Base-by-base conservation (phyloP, 495 filamentous ascomycete genomes). In the Hypoxylon trugodes region DNA sequence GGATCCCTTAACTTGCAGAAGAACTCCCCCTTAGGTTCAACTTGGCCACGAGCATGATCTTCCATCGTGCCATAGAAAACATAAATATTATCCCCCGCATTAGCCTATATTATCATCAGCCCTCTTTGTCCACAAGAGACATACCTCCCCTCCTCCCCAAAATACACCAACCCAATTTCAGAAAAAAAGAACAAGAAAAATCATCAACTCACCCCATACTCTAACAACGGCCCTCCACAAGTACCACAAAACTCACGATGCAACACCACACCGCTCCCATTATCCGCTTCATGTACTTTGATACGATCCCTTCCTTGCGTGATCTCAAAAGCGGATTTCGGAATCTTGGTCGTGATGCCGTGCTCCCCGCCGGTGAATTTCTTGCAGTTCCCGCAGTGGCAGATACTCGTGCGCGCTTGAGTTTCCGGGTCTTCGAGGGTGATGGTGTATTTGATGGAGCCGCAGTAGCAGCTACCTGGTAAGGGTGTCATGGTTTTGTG, bases 21-120 rank as follows among this genome's bases (percentile, higher is more conserved):
- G 78, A 90, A 90, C 68, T 90, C 87, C 0, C 85, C 87, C 72
- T 88, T 89, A 0, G 88, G 87, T 18, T 85, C 84, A 22, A 89
- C 65, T 37, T 76, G 86, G 80, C 53, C 65, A 0, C 68, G 60
- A 5, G 64, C 65, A 21, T 70, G 65, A 47, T 88, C 79, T 59
- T 90, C 87, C n/a, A 90, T 65, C 1, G 84, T 84, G 1, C 87
- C 87, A 45, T 84, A 84, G 69, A 84, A 82, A 46, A 90, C 74
- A 60, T 89, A 90, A 59, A 87, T 88, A 18, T 81, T 68, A 36
- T 85, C 77, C 18, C 83, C 85, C 6, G 79, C 83, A 9, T 77
- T 72, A 54, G 83, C 80, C 82, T 86, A 9, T 1, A 18, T 15
- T 28, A 9, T 0, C 8, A 28, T 26, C 16, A 45, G n/a, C 22